Evolutionary conservation across 306 rosid species (phyloP).

Genomic region (Quercus engelmannii): DNA sequence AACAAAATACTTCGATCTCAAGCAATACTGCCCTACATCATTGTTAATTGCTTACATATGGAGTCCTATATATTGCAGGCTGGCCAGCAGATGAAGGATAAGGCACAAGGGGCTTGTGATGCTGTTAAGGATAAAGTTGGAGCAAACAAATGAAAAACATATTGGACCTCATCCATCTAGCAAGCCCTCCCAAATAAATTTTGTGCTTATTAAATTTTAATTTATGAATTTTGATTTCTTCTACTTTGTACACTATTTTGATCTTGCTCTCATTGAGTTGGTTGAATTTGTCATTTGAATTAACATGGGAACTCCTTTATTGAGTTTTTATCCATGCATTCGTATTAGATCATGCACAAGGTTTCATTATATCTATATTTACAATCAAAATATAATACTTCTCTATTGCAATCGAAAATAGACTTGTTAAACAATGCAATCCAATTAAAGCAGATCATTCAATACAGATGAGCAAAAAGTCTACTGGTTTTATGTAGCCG

Average conservation of each 20-base stretch:
- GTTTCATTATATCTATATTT: neutral
- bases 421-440: neutral
- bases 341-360: neutral
- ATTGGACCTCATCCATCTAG: neutral
- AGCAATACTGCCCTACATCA: neutral
- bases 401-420: neutral
- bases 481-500: no score
- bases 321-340: neutral
- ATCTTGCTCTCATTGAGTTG: neutral
- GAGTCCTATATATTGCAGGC: constrained; percentile 20
- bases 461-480: neutral
- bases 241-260: neutral
- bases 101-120: constrained; percentile 30
- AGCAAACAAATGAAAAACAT: constrained; percentile 20
- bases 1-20: neutral
- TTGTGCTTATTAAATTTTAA: neutral
- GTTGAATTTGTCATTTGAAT: neutral
- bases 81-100: constrained; percentile 31
- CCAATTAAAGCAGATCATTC: neutral
- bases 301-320: neutral
- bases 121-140: constrained; percentile 18
- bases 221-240: neutral
- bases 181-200: neutral
- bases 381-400: neutral
- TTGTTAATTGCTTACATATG: neutral